Conservation (phyloP, 768 basidiomycete species). For the Tephrocybe sp. region DNA sequence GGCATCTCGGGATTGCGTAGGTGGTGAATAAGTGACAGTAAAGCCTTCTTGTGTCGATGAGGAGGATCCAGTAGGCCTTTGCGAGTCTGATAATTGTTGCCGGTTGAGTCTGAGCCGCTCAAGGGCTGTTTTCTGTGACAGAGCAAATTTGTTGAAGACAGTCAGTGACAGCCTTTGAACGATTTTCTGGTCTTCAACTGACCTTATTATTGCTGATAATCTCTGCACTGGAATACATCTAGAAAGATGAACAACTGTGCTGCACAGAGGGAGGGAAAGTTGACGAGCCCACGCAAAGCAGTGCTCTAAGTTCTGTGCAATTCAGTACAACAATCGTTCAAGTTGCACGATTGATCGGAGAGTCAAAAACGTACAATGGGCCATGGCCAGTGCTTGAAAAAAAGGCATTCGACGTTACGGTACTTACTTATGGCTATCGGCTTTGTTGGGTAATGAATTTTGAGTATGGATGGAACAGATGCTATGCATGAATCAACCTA, state of each 20-base stretch:
- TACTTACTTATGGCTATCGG: too few species aligned
- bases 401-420: too few species aligned
- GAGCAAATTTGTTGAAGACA: slow-evolving; percentile 7
- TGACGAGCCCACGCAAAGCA: slow-evolving; percentile 18
- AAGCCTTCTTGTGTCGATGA: slow-evolving; percentile 21
- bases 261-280: slow-evolving; percentile 9
- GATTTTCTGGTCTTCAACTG: slow-evolving; percentile 24
- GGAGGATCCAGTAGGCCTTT: slow-evolving; percentile 25
- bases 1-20: slow-evolving; percentile 75
- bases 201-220: slow-evolving; percentile 50
- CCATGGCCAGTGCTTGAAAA: not conserved
- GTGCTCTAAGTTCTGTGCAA: too few species aligned
- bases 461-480: too few species aligned
- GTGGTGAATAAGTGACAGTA: slow-evolving; percentile 29
- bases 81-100: slow-evolving; percentile 29
- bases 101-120: slow-evolving; percentile 47
- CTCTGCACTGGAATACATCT: slow-evolving; percentile 50
- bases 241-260: slow-evolving; percentile 18
- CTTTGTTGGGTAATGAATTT: too few species aligned
- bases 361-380: slow-evolving; percentile 40
- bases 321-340: too few species aligned
- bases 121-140: slow-evolving; percentile 40
- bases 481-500: too few species aligned
- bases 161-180: slow-evolving; percentile 17
- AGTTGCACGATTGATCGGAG: too few species aligned